These are phyloP conservation scores for Pittosporum tobira DNA, from an alignment of 129 eudicot genomes.

Conservation along the genomic window DNA sequence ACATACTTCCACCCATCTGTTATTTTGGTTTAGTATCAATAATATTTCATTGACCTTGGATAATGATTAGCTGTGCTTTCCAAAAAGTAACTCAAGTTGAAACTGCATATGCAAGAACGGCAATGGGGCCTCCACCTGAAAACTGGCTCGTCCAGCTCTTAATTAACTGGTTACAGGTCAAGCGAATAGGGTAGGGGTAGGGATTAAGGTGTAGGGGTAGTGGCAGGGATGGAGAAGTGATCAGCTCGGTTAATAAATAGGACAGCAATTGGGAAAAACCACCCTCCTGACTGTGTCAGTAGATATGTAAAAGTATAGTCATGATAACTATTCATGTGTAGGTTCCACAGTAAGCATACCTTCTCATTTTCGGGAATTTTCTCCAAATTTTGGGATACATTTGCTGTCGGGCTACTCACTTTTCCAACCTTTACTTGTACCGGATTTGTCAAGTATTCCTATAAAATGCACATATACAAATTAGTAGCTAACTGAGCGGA, in stretches of 20 bases:
- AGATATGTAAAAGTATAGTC: neutral
- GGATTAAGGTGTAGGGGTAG: neutral
- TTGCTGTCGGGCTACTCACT: constrained; percentile 83
- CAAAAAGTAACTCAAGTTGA: neutral
- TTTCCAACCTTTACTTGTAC: constrained; percentile 82
- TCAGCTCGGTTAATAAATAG: neutral
- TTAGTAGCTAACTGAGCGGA: constrained; percentile 4
- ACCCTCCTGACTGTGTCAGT: too few species aligned
- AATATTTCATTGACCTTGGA: neutral
- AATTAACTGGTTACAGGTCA: neutral
- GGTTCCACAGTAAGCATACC: constrained; percentile 28
- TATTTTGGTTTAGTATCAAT: neutral
- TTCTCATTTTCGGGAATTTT: constrained; percentile 72
- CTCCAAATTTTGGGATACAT: constrained; percentile 67
- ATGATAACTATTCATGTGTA: neutral
- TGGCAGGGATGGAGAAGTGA: neutral
- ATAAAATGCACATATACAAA: constrained; percentile 6
- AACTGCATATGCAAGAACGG: neutral
- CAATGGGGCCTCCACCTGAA: too few species aligned
- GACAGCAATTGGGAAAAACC: neutral
- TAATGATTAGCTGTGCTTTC: neutral
- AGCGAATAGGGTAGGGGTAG: neutral
- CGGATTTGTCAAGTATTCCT: constrained; percentile 72
- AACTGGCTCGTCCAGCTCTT: neutral
- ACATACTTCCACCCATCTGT: neutral